Base-by-base conservation (phyloP, 2,329 filamentous ascomycete species). In the Penicillium sp. region DNA sequence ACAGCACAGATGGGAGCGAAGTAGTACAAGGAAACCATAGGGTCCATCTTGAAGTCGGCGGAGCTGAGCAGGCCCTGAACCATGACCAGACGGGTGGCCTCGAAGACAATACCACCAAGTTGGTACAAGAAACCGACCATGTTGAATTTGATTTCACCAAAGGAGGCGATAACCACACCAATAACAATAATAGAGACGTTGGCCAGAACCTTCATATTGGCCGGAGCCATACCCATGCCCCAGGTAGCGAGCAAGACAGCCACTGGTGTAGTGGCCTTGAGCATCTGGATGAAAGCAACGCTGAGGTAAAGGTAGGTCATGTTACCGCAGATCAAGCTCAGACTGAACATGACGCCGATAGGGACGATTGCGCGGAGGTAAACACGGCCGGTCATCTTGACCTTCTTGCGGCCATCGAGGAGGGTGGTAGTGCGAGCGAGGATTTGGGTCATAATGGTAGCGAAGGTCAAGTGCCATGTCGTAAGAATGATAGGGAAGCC, bases 321-420 rank as follows among this genome's bases (percentile, higher is more conserved):
- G 77, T 97, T 97, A 67, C 91, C 90, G 74, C 90, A 96, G 69
- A 97, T 96, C 77, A 97, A 81, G 73, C 87, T 93, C 77, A 96
- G 77, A 69, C 88, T 93, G 83, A 96, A 97, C 77, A 95, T 95
- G 67, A 95, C 74, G 59, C 92, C 92, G 64, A 97, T 96, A 46
- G 92, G 92, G 28, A 96, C 86, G 60, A 97, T 95, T 33, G 91
- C 90, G 62, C 53, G 86, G 53, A 97, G 77, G 72, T 97, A 97
- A 64, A 97, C 85, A 57, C 86, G 86, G 61, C 89, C 89, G 25
- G 89, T 97, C 92, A 99, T 97, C 77, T 95, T 95, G 53, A 97
- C 90, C 36, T 86, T 88, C 77, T 96, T 95, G 64, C 93, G 86
- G 61, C 90, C 91, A 75, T 99, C 93, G 57, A 99, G 87, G 46